Percentiles rank a stretch among this genome's conserved stretches.
Evolutionary conservation across 345 rosid species (phyloP).

Genomic region (Rhizophora apiculata): DNA sequence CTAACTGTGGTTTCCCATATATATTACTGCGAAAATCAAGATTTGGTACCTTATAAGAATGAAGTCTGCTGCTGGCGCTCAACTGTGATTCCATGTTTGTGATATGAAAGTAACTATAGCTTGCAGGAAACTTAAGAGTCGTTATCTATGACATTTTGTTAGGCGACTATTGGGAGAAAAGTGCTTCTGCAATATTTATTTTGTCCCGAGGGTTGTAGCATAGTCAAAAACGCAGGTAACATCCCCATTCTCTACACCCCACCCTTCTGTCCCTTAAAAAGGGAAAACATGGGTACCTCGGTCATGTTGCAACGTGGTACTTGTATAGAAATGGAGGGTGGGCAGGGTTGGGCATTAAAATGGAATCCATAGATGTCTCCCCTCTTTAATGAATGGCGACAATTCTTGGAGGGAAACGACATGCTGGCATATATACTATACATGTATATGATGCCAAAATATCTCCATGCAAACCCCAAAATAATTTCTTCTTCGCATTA

Average conservation of each 20-base stretch:
- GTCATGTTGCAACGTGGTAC: background rate
- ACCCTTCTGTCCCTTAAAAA: background rate
- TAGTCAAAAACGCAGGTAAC: background rate
- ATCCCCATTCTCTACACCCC: no score
- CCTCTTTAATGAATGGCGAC: background rate
- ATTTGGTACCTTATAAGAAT: background rate
- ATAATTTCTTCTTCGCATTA: no score
- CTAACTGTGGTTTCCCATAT: background rate
- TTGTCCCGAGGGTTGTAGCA: background rate
- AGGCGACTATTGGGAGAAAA: background rate
- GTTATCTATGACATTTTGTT: background rate
- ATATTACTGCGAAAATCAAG: background rate
- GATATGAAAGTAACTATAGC: background rate
- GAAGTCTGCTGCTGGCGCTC: background rate
- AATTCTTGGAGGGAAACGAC: no score
- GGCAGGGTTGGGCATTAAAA: background rate
- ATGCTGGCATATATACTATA: no score
- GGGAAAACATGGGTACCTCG: background rate
- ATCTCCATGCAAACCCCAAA: no score
- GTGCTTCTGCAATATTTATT: background rate
- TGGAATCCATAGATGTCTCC: no score
- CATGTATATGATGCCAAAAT: no score
- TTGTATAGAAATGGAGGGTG: background rate
- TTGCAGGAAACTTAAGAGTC: background rate
- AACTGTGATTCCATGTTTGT: conserved; percentile 6